A percentile compares a stretch with the other conserved stretches of the same genome.
These are phyloP conservation scores for Rubus idaeus DNA, from an alignment of 306 rosid species.

Conservation along the genomic window DNA sequence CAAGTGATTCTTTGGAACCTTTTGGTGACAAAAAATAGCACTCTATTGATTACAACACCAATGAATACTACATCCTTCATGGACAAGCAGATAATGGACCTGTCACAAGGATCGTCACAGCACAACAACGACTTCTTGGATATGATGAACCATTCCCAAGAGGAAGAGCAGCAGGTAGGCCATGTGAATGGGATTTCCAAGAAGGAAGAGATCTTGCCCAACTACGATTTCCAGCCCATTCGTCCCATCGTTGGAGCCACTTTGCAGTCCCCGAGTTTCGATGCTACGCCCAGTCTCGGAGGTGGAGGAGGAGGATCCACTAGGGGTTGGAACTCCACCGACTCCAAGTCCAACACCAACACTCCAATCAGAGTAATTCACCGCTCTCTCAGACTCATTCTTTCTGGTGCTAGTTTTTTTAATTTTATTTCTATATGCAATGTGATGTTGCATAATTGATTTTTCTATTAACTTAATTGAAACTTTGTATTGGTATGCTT, in stretches of 20 bases:
- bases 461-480: not conserved
- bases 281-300: conserved; percentile 36
- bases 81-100: conserved; percentile 97
- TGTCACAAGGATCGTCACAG: conserved; percentile 45
- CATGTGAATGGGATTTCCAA: conserved; percentile 41
- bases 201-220: conserved; percentile 62
- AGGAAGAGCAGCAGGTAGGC: conserved; percentile 28
- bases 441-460: not conserved
- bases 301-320: conserved; percentile 27
- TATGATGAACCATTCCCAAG: conserved; percentile 44
- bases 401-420: not conserved
- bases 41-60: conserved; percentile 10
- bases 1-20: not conserved
- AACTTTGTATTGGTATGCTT: not conserved
- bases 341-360: conserved; percentile 46
- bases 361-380: conserved; percentile 46
- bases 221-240: conserved; percentile 89
- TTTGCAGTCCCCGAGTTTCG: conserved; percentile 34
- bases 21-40: not conserved
- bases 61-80: conserved; percentile 78
- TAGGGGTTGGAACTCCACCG: conserved; percentile 55
- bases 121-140: conserved; percentile 59
- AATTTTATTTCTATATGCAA: not conserved
- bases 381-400: not conserved
- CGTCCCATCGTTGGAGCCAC: conserved; percentile 47